Percentiles rank a stretch among this genome's conserved stretches.
Evolutionary conservation across 2,329 filamentous ascomycete species (phyloP).

Genomic region (Trichoderma asperellum): DNA sequence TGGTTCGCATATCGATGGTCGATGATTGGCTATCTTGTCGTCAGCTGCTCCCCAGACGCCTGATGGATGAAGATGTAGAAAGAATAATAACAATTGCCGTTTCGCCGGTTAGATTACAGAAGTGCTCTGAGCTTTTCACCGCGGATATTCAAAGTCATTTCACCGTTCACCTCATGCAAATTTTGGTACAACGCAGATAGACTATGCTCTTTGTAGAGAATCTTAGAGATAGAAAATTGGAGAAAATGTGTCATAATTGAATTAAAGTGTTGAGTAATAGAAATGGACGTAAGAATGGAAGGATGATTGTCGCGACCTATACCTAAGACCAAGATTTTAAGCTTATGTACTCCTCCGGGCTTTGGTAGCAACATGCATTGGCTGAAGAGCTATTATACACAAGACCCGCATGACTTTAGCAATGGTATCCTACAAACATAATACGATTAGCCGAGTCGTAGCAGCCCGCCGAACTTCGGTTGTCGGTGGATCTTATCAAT

Average conservation of each 20-base stretch:
- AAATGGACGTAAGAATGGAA: background rate
- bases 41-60: background rate
- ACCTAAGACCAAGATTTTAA: background rate
- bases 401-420: background rate
- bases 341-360: background rate
- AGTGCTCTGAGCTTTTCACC: background rate
- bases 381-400: background rate
- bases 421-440: background rate
- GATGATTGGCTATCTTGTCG: background rate
- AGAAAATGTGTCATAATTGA: background rate
- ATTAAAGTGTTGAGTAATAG: background rate
- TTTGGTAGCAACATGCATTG: background rate
- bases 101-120: background rate
- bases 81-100: background rate
- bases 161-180: too few relatives aligned
- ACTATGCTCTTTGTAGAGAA: background rate
- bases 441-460: background rate
- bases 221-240: background rate
- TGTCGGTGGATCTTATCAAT: conserved; percentile 28
- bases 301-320: background rate
- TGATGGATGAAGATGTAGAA: background rate
- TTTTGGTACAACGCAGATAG: background rate
- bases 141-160: too few relatives aligned
- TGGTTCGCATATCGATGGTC: background rate
- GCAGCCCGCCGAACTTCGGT: background rate